Conservation (phyloP, 2,329 filamentous ascomycete species). For the Nemania abortiva region DNA sequence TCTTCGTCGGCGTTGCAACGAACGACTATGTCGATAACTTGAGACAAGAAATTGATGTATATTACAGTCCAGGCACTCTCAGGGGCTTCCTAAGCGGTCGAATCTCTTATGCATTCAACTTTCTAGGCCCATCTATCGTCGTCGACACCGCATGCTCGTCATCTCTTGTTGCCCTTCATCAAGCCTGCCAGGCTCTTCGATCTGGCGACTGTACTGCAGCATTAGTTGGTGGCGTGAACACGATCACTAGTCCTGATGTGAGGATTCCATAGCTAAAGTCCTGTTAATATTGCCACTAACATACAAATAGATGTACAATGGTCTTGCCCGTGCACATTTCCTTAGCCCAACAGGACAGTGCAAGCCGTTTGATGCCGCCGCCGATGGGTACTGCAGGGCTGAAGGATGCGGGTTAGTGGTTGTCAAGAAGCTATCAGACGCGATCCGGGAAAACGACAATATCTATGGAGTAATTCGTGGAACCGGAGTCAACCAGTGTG, state of each 20-base stretch:
- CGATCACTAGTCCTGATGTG: slow-evolving; percentile 41
- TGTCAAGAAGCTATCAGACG: slow-evolving; percentile 30
- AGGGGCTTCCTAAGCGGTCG: slow-evolving; percentile 41
- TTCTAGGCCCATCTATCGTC: slow-evolving; percentile 45
- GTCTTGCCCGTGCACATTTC: slow-evolving; percentile 36
- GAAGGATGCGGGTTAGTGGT: slow-evolving; percentile 32
- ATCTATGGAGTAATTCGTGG: slow-evolving; percentile 39
- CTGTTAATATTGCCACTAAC: background rate
- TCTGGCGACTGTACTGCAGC: slow-evolving; percentile 39
- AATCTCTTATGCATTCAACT: slow-evolving; percentile 47
- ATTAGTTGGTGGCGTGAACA: slow-evolving; percentile 42
- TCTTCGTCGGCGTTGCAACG: slow-evolving; percentile 48
- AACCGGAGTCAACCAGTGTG: slow-evolving; percentile 38
- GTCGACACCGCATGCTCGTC: slow-evolving; percentile 52
- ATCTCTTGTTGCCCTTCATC: slow-evolving; percentile 49
- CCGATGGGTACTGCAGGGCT: slow-evolving; percentile 29
- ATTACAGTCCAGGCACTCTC: slow-evolving; percentile 45
- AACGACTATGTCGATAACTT: slow-evolving; percentile 51
- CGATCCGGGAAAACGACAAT: slow-evolving; percentile 37
- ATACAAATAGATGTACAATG: slow-evolving; percentile 37
- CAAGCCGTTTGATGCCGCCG: slow-evolving; percentile 28
- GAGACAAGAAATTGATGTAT: slow-evolving; percentile 48
- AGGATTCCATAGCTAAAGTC: slow-evolving; percentile 7
- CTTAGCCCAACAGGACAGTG: slow-evolving; percentile 31
- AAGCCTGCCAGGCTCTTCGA: slow-evolving; percentile 43